A percentile compares a stretch with the other conserved stretches of the same genome.
Conservation (phyloP, 148 eudicot species). For the Silene latifolia region DNA sequence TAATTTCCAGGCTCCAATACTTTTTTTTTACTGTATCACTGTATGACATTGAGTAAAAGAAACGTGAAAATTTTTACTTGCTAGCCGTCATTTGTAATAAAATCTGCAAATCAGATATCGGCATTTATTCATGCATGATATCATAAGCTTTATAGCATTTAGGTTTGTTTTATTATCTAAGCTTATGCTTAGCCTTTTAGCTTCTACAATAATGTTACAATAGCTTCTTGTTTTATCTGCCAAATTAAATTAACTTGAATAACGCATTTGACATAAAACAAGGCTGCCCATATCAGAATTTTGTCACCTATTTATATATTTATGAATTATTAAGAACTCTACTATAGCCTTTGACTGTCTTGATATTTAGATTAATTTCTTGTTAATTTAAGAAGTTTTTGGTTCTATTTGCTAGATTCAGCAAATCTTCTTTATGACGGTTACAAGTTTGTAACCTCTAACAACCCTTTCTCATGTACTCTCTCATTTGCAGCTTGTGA, state of each 20-base stretch:
- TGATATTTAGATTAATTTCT: background rate
- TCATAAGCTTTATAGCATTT: background rate
- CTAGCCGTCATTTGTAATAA: background rate
- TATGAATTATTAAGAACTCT: too few relatives aligned
- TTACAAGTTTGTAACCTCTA: too few relatives aligned
- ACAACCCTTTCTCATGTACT: too few relatives aligned
- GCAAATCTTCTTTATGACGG: too few relatives aligned
- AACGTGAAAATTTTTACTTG: background rate
- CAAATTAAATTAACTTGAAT: background rate
- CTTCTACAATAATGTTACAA: background rate
- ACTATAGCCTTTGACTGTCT: background rate
- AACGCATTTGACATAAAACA: background rate
- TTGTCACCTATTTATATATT: background rate
- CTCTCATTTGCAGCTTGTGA: too few relatives aligned
- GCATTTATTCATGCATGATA: background rate
- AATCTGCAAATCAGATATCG: background rate
- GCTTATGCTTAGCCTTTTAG: background rate
- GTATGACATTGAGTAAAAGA: too few relatives aligned
- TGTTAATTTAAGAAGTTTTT: too few relatives aligned
- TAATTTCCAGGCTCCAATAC: too few relatives aligned
- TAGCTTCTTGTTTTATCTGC: background rate
- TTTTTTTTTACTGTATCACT: too few relatives aligned
- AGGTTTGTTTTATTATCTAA: background rate
- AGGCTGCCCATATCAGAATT: background rate
- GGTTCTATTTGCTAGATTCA: too few relatives aligned